Percentiles rank a stretch among this genome's conserved stretches.
These are phyloP conservation scores for Hymenoscyphus linearis DNA, from an alignment of 2,329 filamentous ascomycete genomes.

Conservation along the genomic window DNA sequence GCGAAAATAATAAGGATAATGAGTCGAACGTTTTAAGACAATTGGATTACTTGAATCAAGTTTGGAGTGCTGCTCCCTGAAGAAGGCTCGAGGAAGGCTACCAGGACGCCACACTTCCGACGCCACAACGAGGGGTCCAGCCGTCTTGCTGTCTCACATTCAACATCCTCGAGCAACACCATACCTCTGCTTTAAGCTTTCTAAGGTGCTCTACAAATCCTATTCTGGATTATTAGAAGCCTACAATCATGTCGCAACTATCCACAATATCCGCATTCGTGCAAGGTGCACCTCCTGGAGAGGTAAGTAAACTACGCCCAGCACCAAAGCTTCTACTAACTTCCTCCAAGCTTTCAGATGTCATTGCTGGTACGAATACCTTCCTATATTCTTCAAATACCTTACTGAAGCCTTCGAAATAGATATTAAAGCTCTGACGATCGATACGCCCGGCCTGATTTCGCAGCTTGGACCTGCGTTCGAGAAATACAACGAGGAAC, in stretches of 20 bases:
- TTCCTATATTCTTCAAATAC: background rate
- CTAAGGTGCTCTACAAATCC: background rate
- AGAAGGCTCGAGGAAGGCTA: no score
- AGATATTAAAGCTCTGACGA: conserved; percentile 88
- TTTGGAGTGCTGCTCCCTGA: background rate
- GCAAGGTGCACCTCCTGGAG: conserved; percentile 89
- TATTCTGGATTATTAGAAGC: background rate
- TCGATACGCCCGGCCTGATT: conserved; percentile 61
- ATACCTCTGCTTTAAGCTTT: background rate
- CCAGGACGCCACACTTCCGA: background rate
- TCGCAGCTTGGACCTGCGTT: conserved; percentile 76
- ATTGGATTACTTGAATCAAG: no score
- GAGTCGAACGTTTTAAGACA: no score
- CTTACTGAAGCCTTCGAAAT: conserved; percentile 20
- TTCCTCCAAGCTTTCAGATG: conserved; percentile 68
- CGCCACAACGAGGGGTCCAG: conserved; percentile 12
- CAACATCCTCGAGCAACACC: background rate
- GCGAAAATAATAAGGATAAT: no score
- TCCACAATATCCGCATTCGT: conserved; percentile 78
- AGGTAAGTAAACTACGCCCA: conserved; percentile 54
- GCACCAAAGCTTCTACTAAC: conserved; percentile 18
- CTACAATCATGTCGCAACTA: conserved; percentile 35
- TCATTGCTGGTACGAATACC: conserved; percentile 66
- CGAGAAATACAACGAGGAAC: conserved; percentile 92
- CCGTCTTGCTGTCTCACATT: conserved; percentile 3